Conservation (phyloP, 2,329 filamentous ascomycete species). For the Fusarium brevicatenulatum region DNA sequence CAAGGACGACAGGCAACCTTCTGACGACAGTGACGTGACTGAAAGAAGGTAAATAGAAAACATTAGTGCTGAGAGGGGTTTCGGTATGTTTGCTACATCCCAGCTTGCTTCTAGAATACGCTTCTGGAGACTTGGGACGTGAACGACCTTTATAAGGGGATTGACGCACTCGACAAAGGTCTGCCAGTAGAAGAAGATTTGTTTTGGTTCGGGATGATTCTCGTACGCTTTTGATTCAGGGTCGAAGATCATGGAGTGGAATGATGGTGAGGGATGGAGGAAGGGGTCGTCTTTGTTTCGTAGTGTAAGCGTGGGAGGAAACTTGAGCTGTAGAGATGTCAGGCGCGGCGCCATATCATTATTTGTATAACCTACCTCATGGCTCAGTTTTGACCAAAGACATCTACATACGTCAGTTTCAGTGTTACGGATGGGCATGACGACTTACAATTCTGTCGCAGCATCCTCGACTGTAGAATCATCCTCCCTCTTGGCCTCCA, state of each 20-base stretch:
- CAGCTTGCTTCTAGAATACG: constrained; percentile 46
- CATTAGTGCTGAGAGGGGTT: constrained; percentile 38
- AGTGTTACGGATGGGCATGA: too few relatives aligned
- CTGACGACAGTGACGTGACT: constrained; percentile 32
- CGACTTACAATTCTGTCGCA: constrained; percentile 6
- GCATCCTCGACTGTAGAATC: background rate
- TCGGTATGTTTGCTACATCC: constrained; percentile 28
- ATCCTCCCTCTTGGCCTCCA: constrained; percentile 4
- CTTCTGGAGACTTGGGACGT: constrained; percentile 47
- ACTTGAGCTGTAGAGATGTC: constrained; percentile 35
- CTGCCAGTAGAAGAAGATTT: constrained; percentile 48
- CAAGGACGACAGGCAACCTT: constrained; percentile 29
- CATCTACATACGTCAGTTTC: constrained; percentile 1
- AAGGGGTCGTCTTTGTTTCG: constrained; percentile 37
- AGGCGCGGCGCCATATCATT: background rate
- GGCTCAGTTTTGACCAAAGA: constrained; percentile 32
- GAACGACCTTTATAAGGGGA: constrained; percentile 47
- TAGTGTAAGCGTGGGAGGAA: constrained; percentile 34
- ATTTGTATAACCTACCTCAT: constrained; percentile 7
- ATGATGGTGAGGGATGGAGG: constrained; percentile 13
- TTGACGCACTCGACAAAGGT: constrained; percentile 48
- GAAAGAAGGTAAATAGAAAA: constrained; percentile 46
- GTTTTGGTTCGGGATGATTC: constrained; percentile 46
- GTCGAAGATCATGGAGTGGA: constrained; percentile 8
- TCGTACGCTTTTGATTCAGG: background rate